phyloP scores from a whole-genome alignment of 164 flowering plant species.

The Vitis vinifera region ASM3070453v1 NC_081814.1:23648001-23648500 shows the following conservation, averaged over 20 bases:
- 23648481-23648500: conserved; percentile 88
- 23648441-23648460: conserved; percentile 82
- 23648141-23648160: no score
- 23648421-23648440: conserved; percentile 63
- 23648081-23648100: no score
- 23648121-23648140: no score
- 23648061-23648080: no score
- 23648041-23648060: no score
- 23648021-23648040: no score
- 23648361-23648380: conserved; percentile 50
- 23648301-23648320: conserved; percentile 88
- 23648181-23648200: no score
- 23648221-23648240: conserved; percentile 17
- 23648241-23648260: conserved; percentile 86
- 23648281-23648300: conserved; percentile 80
- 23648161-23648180: no score
- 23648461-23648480: conserved; percentile 93
- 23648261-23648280: conserved; percentile 87
- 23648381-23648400: conserved; percentile 71
- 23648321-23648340: conserved; percentile 78
- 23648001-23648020: no score
- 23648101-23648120: no score
- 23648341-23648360: conserved; percentile 51
- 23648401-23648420: conserved; percentile 67
- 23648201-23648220: no score